Conservation (phyloP, 202 grass and related monocot genomes). For the Zoysia matrella region DNA sequence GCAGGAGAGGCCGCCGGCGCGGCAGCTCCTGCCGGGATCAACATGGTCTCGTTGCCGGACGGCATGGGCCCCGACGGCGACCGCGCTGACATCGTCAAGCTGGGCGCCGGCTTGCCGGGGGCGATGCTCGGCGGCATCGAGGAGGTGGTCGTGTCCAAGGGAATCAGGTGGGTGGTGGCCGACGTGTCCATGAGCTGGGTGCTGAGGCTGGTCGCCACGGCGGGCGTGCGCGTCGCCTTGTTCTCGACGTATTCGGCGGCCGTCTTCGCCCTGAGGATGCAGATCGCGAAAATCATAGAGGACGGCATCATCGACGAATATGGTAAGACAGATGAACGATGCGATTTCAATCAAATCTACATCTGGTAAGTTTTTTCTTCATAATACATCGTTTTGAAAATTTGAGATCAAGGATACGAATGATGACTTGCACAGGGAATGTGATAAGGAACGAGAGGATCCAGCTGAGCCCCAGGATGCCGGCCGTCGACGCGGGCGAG, state of each 20-base stretch:
- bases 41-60: conserved; percentile 41
- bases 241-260: conserved; percentile 30
- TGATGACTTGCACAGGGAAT: not conserved
- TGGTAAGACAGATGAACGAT: conserved; percentile 20
- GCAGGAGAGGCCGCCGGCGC: not conserved
- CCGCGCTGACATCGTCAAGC: conserved; percentile 28
- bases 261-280: not conserved
- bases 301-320: conserved; percentile 37
- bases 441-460: conserved; percentile 31
- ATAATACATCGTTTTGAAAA: not conserved
- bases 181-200: not conserved
- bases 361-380: too few relatives aligned
- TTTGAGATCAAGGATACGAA: not conserved
- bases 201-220: not conserved
- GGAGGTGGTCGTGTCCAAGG: conserved; percentile 31
- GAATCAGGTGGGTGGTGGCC: conserved; percentile 36
- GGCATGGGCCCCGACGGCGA: conserved; percentile 48
- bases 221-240: conserved; percentile 34
- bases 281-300: conserved; percentile 23
- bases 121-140: conserved; percentile 30
- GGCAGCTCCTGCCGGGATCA: not conserved
- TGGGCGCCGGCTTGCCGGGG: not conserved
- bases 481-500: conserved; percentile 12
- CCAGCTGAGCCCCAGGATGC: conserved; percentile 46
- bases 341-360: too few relatives aligned